Base-by-base conservation (phyloP, 2,329 filamentous ascomycete species). In the Chrysoporthe cubensis region DNA sequence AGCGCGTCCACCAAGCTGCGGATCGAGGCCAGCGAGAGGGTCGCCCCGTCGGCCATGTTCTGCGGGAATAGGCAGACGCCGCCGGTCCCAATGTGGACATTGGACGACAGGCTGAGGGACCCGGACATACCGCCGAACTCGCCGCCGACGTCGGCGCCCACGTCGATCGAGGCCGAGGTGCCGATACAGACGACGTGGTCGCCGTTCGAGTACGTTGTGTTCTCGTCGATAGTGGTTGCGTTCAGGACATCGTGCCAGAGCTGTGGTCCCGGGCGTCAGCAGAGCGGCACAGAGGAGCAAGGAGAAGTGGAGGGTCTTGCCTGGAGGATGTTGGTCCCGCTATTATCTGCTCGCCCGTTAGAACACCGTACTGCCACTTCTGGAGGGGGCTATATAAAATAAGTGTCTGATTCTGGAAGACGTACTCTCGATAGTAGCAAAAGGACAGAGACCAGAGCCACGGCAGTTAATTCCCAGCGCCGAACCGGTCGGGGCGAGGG, bases 131-230 rank as follows among this genome's bases (percentile, higher is more conserved):
- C 57, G 57, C 7, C 57, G 3, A 60, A 40, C 2, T 60, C 40
- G 2, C 1, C n/a, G 14, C 57, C 57, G 1, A 60, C 57, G 5
- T 44, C 57, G 40, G 57, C 40, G n/a, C 57, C 57, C 16, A 60
- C n/a, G 2, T 8, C 3, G n/a, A 60, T 60, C 18, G 57, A 60
- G 40, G 57, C 57, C 14, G 57, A 60, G 18, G 40, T 60, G 40
- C 57, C 57, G 34, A 60, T 60, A 21, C 40, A 60, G 11, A 60
- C 40, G n/a, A 60, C 57, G 37, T 60, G 57, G 21, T 60, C 57
- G 40, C 57, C 57, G 40, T 60, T 60, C 3, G 57, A 60, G 21
- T 60, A 60, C 7, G 57, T 43, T 43, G 57, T 60, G 40, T 21
- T 18, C 7, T 8, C n/a, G 4, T 21, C 40, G 13, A 60, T 14